A percentile compares a stretch with the other conserved stretches of the same genome.
Evolutionary conservation across 257 asterid species (phyloP).

Genomic region (Solanum pimpinellifolium): DNA sequence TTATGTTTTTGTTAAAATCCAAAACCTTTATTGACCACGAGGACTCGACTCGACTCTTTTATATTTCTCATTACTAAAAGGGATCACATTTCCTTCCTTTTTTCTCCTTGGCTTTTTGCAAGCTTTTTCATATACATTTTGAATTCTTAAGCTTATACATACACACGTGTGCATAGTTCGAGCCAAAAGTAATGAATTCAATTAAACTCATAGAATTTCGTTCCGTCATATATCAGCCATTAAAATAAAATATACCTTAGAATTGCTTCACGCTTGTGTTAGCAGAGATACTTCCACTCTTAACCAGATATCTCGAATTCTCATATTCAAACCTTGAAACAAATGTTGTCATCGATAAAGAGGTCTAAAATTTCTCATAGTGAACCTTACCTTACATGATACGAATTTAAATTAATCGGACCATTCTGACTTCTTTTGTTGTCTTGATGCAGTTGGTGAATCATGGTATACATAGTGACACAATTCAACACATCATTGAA

Average conservation of each 20-base stretch:
- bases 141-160: background rate
- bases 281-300: too few relatives aligned
- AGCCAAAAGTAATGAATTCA: background rate
- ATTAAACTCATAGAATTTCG: background rate
- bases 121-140: background rate
- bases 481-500: slow-evolving; percentile 1
- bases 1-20: background rate
- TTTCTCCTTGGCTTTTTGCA: background rate
- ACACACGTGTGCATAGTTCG: background rate
- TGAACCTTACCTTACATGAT: background rate
- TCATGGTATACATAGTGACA: slow-evolving; percentile 13
- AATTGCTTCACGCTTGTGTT: background rate
- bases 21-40: background rate
- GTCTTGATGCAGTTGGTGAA: slow-evolving; percentile 17
- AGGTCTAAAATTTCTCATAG: background rate
- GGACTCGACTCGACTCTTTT: too few relatives aligned
- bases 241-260: background rate
- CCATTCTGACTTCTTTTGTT: background rate
- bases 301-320: background rate
- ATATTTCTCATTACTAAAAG: background rate
- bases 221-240: too few relatives aligned
- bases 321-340: background rate
- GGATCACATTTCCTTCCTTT: background rate
- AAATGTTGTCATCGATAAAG: background rate
- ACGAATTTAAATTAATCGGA: background rate